Conservation (phyloP, 768 basidiomycete species). For the Aureoboletus auriporus region DNA sequence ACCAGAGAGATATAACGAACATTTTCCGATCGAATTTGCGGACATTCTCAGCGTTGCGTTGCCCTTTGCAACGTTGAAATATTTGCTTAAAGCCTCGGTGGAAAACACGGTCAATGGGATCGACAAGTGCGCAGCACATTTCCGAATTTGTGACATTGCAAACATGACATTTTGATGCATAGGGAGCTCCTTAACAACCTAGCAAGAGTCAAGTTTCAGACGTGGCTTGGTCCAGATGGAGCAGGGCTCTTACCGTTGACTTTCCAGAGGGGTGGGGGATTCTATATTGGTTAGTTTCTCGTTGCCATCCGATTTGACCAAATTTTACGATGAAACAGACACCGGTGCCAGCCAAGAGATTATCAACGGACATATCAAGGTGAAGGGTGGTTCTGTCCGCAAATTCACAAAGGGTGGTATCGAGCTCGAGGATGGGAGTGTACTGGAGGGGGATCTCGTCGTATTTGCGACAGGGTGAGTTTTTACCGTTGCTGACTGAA, state of each 20-base stretch:
- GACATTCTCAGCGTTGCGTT: conserved; percentile 21
- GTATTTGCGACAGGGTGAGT: conserved; percentile 34
- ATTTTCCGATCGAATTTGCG: conserved; percentile 23
- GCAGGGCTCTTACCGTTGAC: conserved; percentile 31
- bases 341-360: conserved; percentile 43
- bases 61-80: conserved; percentile 18
- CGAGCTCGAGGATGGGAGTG: conserved; percentile 25
- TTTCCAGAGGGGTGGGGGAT: conserved; percentile 33
- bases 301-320: not conserved
- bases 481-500: not conserved
- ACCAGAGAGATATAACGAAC: conserved; percentile 24
- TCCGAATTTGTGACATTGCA: not conserved
- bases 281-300: conserved; percentile 33
- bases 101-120: conserved; percentile 11
- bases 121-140: conserved; percentile 17
- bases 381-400: conserved; percentile 35
- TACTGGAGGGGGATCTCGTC: conserved; percentile 26
- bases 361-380: conserved; percentile 46
- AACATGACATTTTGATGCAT: no score
- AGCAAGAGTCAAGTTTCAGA: conserved; percentile 34
- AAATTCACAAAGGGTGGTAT: conserved; percentile 27
- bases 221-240: conserved; percentile 36
- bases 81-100: conserved; percentile 5
- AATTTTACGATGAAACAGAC: conserved; percentile 14
- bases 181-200: conserved; percentile 39